phyloP scores from a whole-genome alignment of 108 stramenopile genomes.

The Seminavis robusta region DNA sequence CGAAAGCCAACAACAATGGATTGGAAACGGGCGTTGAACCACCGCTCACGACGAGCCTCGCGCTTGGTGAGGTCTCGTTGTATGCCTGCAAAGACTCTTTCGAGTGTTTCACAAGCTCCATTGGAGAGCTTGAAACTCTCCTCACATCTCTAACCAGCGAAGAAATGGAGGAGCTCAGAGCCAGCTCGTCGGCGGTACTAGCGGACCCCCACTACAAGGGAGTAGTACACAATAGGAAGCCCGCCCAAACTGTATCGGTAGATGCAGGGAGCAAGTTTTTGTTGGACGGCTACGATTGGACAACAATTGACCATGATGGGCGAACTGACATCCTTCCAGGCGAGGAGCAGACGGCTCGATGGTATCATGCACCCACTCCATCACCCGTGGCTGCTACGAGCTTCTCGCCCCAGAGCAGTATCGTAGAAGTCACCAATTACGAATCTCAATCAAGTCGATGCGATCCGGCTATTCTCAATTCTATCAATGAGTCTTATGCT shows the following conservation, averaged over 20 bases:
- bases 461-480: too few species aligned
- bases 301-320: conserved; percentile 58
- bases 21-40: conserved; percentile 31
- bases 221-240: too few species aligned
- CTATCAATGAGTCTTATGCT: too few species aligned
- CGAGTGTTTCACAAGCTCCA: conserved; percentile 51
- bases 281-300: conserved; percentile 78
- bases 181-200: too few species aligned
- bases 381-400: too few species aligned
- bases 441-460: too few species aligned
- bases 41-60: conserved; percentile 24
- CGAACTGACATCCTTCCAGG: conserved; percentile 48
- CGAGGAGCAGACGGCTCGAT: conserved; percentile 62
- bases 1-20: neutral
- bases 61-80: conserved; percentile 47
- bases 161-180: conserved; percentile 31
- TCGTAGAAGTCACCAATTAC: too few species aligned
- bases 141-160: conserved; percentile 45
- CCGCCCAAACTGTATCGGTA: too few species aligned
- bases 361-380: conserved; percentile 44
- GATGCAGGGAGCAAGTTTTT: too few species aligned
- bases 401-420: too few species aligned
- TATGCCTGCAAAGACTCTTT: conserved; percentile 80
- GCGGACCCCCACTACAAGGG: too few species aligned
- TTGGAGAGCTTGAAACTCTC: conserved; percentile 57